Evolutionary conservation across 345 rosid species (phyloP), one percentile per base, ranked within the genome.

Genomic region (Cardiospermum halicacabum): DNA sequence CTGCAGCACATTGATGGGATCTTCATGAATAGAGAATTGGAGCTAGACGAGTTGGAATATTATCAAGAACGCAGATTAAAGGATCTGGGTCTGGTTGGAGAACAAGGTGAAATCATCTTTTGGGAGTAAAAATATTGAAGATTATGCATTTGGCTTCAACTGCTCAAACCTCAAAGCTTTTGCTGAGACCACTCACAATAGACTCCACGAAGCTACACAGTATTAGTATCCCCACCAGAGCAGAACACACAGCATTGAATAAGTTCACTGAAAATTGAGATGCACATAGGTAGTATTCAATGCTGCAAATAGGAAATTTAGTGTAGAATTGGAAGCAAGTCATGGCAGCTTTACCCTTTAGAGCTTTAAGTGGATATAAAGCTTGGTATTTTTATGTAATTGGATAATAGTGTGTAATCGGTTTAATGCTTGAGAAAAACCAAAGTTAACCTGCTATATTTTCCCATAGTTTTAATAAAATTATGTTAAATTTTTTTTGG

Each of bases 21-120:
- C 69, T 86, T 93, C 72, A 77, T 74, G 75, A 83, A 80, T 26
- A 84, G 87, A 76, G 96, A 88, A 70, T 69, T 62, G 27, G 91
- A 88, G 60, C 73, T 90, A 67, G 82, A 82, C 27, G 83, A 79
- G 71, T 53, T 90, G 53, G 96, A 88, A 77, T 93, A 88, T 73
- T 90, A 89, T 83, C 97, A 93, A 72, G 94, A 90, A 75, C 86
- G 97, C 66, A 65, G 98, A 80, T 96, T 88, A 62, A 84, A 74
- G 75, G 94, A 85, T 65, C 96, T 88, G 57, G 98, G 98, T 62
- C 82, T 93, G 31, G 92, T 84, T 58, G 96, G 96, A 4, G 97
- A 90, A 82, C 96, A 88, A 84, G 98, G 97, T n/a, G 98, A 90
- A 0, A 86, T 90, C 65, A 93, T 90, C 68, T 93, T 93, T 72